These are phyloP conservation scores for Saccharomyces hybrid DNA, from an alignment of 1,139 yeast species.

Conservation along the genomic window DNA sequence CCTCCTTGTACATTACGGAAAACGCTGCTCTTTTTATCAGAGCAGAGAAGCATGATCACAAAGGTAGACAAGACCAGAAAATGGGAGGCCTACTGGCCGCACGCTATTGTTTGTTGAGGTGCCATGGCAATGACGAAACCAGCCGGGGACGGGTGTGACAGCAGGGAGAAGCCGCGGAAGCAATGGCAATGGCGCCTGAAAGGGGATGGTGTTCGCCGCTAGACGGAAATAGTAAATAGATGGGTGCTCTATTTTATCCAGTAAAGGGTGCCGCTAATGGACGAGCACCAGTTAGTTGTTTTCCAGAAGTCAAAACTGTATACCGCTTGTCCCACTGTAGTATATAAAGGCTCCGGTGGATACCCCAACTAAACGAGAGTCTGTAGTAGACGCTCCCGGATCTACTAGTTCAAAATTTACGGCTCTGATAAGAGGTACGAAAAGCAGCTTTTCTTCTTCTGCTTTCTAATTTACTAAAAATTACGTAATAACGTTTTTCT, in stretches of 20 bases:
- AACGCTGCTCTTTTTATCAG: neutral
- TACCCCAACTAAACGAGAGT: neutral
- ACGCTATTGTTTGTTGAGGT: neutral
- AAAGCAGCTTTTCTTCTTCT: neutral
- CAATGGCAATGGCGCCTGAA: neutral
- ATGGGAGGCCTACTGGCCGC: too few relatives aligned
- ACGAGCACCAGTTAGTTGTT: neutral
- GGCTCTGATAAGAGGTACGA: too few relatives aligned
- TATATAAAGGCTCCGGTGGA: neutral
- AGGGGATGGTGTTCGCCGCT: neutral
- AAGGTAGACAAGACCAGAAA: too few relatives aligned
- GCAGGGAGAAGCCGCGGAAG: neutral
- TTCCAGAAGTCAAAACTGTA: neutral
- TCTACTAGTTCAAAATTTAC: too few relatives aligned
- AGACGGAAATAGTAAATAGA: neutral
- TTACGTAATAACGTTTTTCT: neutral
- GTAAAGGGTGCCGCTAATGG: neutral
- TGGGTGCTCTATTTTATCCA: neutral
- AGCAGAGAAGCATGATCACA: neutral
- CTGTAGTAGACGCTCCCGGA: too few relatives aligned
- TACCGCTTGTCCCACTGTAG: neutral
- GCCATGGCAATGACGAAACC: neutral
- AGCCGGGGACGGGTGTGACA: neutral
- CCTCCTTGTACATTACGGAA: neutral
- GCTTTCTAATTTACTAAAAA: neutral